Evolutionary conservation across 2,329 filamentous ascomycete species (phyloP), one percentile per base, ranked within the genome.

Genomic region (Beauveria pseudobassiana): DNA sequence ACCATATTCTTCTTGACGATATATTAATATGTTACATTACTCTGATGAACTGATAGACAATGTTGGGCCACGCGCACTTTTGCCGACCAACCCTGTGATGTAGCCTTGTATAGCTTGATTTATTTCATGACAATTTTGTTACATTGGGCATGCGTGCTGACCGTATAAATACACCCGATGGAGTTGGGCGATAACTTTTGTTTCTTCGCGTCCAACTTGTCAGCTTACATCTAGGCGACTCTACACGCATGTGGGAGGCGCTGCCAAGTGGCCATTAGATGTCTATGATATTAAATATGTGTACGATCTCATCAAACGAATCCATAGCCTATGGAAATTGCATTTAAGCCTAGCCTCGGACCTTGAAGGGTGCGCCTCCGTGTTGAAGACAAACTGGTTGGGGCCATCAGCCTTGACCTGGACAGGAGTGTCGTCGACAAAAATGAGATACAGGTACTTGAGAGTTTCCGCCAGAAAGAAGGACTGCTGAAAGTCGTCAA

Each of bases 381-480:
- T 81, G 67, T 81, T 81, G 64, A 73, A 81, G 6, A 82, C 79
- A 65, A 74, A 84, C 63, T 75, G 61, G 65, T 81, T 82, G n/a
- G 71, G 68, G 53, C 74, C 71, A 50, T 74, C 72, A 12, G 74
- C 73, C 65, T 78, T 76, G 55, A 83, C 72, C 69, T 84, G 81
- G 67, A 79, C 80, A 5, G 72, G 70, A 2, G 80, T 84, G 38
- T 90, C 88, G 71, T 75, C 77, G 0, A 83, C 80, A 70, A 86
- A 85, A 63, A 90, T 89, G 67, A 96, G 72, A 75, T 90, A 96
- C 62, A 82, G 78, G 72, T 96, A 96, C 80, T 96, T 96, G 73
- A 96, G 72, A 64, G 92, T 88, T 77, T 96, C 91, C 0, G 91
- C 91, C 72, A 96, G 91, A 78, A 89, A 87, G 76, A 95, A 96